phyloP scores from a whole-genome alignment of 1,284 basidiomycete genomes.

The Cerioporus squamosus region DNA sequence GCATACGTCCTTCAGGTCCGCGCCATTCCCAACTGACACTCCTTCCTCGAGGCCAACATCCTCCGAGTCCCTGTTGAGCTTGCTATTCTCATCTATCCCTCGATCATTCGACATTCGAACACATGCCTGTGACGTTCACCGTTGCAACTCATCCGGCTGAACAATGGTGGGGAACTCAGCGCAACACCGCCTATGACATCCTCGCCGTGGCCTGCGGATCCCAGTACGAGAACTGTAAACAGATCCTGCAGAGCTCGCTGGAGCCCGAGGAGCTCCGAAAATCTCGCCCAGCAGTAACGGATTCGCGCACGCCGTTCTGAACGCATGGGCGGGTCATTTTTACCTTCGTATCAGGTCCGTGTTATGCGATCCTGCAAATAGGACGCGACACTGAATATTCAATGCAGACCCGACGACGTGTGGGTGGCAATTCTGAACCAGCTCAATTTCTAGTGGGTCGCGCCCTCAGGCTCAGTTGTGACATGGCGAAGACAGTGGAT shows the following conservation, averaged over 20 bases:
- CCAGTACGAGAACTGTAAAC: not conserved
- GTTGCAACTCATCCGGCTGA: too few species aligned
- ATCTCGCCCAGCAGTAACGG: conserved; percentile 28
- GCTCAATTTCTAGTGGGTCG: conserved; percentile 34
- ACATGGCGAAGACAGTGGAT: too few species aligned
- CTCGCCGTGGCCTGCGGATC: not conserved
- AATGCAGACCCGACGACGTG: conserved; percentile 44
- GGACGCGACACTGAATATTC: too few species aligned
- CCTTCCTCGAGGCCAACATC: too few species aligned
- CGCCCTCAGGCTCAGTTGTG: not conserved
- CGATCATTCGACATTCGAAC: too few species aligned
- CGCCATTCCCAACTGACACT: too few species aligned
- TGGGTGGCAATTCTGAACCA: conserved; percentile 11
- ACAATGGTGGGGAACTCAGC: too few species aligned
- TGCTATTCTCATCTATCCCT: too few species aligned
- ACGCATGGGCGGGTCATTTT: conserved; percentile 44
- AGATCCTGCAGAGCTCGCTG: conserved; percentile 15
- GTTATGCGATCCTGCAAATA: too few species aligned
- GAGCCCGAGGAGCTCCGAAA: not conserved
- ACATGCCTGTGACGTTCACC: too few species aligned
- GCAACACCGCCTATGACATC: not conserved
- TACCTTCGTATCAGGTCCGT: conserved; percentile 29
- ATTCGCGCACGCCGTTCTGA: conserved; percentile 42
- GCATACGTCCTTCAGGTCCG: too few species aligned
- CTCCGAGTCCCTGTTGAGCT: too few species aligned